Evolutionary conservation across 768 basidiomycete genomes (phyloP).

Genomic region (Russula emetica): DNA sequence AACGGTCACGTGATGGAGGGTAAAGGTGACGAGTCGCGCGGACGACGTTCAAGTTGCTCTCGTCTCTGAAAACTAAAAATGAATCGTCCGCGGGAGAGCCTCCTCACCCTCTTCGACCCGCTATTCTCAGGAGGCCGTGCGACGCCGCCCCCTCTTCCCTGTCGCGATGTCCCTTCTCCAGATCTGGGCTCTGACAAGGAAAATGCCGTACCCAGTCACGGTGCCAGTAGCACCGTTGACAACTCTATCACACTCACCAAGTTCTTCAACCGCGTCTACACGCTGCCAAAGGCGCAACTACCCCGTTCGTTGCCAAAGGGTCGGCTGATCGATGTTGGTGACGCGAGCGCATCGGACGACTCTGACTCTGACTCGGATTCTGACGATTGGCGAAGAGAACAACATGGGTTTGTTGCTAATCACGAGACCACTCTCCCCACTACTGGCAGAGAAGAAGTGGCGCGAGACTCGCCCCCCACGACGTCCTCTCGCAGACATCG

Average conservation of each 20-base stretch:
- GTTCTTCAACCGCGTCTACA: constrained; percentile 27
- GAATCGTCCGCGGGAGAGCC: constrained; percentile 27
- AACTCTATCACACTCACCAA: constrained; percentile 27
- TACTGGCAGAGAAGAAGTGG: background rate
- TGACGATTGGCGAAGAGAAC: background rate
- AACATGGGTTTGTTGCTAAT: background rate
- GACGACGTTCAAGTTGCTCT: background rate
- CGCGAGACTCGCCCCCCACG: constrained; percentile 13
- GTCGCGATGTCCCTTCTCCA: constrained; percentile 15
- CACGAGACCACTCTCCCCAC: background rate
- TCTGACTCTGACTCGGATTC: background rate
- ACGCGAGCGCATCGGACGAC: constrained; percentile 1
- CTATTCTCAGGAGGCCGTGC: constrained; percentile 11
- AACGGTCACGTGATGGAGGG: background rate
- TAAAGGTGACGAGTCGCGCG: background rate
- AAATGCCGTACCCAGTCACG: constrained; percentile 10
- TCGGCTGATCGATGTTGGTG: constrained; percentile 22
- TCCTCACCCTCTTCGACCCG: constrained; percentile 28
- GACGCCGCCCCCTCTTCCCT: constrained; percentile 6
- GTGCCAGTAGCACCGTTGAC: background rate
- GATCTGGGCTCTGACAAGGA: constrained; percentile 28
- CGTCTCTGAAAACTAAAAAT: constrained; percentile 6
- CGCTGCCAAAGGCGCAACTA: constrained; percentile 15
- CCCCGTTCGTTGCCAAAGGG: constrained; percentile 11
- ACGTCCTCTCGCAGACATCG: constrained; percentile 27